These are phyloP conservation scores for Cryomyces antarcticus DNA, from an alignment of 495 filamentous ascomycete genomes.

Conservation along the genomic window DNA sequence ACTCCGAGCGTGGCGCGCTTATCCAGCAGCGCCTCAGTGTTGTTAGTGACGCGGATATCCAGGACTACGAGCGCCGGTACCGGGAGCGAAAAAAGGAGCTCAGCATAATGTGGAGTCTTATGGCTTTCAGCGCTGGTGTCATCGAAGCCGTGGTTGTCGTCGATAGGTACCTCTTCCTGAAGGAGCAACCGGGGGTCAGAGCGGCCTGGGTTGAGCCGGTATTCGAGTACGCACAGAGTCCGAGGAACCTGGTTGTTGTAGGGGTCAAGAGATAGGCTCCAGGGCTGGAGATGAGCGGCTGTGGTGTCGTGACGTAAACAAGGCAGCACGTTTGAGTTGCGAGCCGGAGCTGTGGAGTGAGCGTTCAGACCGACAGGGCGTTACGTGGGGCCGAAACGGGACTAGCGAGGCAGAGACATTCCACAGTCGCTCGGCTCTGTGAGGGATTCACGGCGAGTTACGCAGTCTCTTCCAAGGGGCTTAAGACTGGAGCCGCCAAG, in stretches of 20 bases:
- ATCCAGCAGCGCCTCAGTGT: conserved; percentile 37
- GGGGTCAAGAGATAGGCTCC: conserved; percentile 48
- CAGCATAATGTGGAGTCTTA: conserved; percentile 72
- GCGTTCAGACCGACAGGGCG: no score
- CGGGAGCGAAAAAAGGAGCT: conserved; percentile 55
- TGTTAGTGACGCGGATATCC: conserved; percentile 55
- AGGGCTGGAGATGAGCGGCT: neutral
- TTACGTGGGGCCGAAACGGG: no score
- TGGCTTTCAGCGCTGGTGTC: conserved; percentile 82
- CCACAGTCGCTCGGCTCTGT: no score
- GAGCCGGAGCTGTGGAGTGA: no score
- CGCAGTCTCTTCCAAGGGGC: no score
- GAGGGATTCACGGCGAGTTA: no score
- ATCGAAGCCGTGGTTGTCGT: conserved; percentile 79
- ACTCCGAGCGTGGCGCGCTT: conserved; percentile 26
- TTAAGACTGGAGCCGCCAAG: no score
- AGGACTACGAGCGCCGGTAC: conserved; percentile 43
- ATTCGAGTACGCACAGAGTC: conserved; percentile 78
- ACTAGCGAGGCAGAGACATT: no score
- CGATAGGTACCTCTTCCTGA: conserved; percentile 78
- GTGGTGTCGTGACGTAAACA: no score
- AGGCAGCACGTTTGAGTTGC: no score
- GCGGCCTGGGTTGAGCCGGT: conserved; percentile 76
- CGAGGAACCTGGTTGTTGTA: conserved; percentile 72
- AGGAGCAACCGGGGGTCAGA: conserved; percentile 36